A percentile compares a stretch with the other conserved stretches of the same genome.
phyloP scores from a whole-genome alignment of 2,329 filamentous ascomycete species.

The Dendryphion nanum region DNA sequence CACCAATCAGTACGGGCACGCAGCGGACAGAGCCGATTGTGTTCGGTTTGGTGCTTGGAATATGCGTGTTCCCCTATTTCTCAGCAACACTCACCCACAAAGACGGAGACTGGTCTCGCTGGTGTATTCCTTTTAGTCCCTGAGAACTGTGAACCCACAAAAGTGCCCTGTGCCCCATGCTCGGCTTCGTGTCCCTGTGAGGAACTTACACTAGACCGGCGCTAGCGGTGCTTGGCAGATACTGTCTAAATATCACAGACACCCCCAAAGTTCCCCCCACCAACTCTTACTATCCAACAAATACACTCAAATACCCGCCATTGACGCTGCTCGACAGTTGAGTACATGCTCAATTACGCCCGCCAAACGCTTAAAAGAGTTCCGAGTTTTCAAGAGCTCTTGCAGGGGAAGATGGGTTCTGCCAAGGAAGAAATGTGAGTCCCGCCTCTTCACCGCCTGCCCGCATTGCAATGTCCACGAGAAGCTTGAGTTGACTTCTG shows the following conservation, averaged over 20 bases:
- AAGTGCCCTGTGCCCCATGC: no score
- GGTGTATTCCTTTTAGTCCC: no score
- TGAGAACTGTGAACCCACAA: no score
- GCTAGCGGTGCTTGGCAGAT: not conserved
- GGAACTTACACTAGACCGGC: constrained; percentile 2
- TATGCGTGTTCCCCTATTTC: no score
- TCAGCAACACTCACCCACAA: no score
- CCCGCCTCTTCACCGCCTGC: constrained; percentile 26
- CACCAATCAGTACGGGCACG: no score
- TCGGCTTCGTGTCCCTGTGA: no score
- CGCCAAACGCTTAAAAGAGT: constrained; percentile 41
- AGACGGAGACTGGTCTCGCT: no score
- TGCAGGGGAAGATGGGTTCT: constrained; percentile 40
- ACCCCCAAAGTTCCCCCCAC: not conserved
- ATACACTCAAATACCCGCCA: constrained; percentile 1
- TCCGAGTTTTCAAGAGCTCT: constrained; percentile 42
- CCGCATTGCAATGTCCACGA: constrained; percentile 4
- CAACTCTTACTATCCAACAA: not conserved
- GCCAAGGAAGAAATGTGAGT: constrained; percentile 42
- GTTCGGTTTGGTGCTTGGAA: no score
- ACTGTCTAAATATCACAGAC: constrained; percentile 1
- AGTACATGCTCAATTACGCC: constrained; percentile 40
- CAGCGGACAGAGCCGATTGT: no score
- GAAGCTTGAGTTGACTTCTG: constrained; percentile 18
- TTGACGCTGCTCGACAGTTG: constrained; percentile 17